Conservation (phyloP, 2,329 filamentous ascomycete genomes). For the Arachnomyces sp. region DNA sequence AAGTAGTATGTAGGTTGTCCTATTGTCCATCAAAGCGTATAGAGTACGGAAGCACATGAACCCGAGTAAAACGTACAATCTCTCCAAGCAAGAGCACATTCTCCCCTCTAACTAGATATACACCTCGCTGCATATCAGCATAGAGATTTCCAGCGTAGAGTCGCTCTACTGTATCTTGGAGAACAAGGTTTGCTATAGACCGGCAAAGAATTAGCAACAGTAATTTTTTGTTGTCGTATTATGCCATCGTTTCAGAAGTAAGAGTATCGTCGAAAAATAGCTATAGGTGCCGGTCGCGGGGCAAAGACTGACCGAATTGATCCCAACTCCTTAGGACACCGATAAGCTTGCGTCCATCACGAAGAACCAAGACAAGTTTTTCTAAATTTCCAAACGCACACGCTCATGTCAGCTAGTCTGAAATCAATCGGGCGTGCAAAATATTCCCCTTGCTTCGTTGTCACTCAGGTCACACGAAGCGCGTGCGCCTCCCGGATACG, state of each 20-base stretch:
- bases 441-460: neutral
- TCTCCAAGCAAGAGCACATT: constrained; percentile 95
- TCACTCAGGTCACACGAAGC: neutral
- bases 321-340: constrained; percentile 94
- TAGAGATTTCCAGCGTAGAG: constrained; percentile 70
- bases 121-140: constrained; percentile 75
- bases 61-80: constrained; percentile 48
- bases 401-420: constrained; percentile 15
- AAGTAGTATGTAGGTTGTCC: neutral
- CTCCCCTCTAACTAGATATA: constrained; percentile 89
- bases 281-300: no score
- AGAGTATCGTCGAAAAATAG: no score
- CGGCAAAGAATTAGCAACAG: constrained; percentile 1
- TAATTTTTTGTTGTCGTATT: neutral
- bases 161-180: constrained; percentile 86
- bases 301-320: constrained; percentile 69
- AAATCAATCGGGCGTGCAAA: constrained; percentile 1
- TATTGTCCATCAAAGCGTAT: neutral
- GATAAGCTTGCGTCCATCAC: constrained; percentile 89
- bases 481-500: neutral
- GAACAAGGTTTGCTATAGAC: constrained; percentile 74
- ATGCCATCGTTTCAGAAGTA: neutral
- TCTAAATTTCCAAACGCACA: constrained; percentile 51
- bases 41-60: neutral
- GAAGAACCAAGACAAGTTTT: constrained; percentile 84